Conservation (phyloP, 2,329 filamentous ascomycete species). For the Trichoderma sp. region DNA sequence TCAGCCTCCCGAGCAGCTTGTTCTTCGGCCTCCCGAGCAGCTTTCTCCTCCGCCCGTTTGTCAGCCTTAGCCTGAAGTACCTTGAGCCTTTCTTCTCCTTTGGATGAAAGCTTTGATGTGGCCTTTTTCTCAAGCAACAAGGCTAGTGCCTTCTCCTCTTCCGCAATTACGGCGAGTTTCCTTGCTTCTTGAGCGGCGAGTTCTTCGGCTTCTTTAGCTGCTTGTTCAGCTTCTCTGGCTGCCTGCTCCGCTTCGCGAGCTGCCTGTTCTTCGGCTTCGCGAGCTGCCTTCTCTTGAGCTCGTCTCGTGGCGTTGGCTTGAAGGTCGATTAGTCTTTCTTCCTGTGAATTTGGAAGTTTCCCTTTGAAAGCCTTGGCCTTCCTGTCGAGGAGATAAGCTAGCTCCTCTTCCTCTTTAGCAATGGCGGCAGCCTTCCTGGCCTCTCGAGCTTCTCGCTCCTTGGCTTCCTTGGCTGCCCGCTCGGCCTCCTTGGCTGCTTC, state of each 20-base stretch:
- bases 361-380: constrained; percentile 49
- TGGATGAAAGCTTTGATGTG: constrained; percentile 33
- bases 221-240: constrained; percentile 28
- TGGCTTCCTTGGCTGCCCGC: constrained; percentile 41
- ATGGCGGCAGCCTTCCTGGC: constrained; percentile 24
- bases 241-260: constrained; percentile 31
- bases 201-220: constrained; percentile 20
- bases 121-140: constrained; percentile 50
- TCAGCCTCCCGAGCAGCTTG: constrained; percentile 28
- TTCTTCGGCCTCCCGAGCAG: constrained; percentile 31
- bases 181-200: constrained; percentile 1
- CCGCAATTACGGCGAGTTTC: constrained; percentile 25
- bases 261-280: constrained; percentile 37
- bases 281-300: constrained; percentile 38
- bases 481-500: constrained; percentile 37
- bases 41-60: constrained; percentile 21
- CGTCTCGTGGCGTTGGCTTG: constrained; percentile 38
- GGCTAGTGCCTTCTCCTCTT: constrained; percentile 43
- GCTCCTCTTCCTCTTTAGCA: constrained; percentile 40
- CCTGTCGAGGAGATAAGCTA: constrained; percentile 47
- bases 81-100: background rate
- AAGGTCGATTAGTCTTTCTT: constrained; percentile 46
- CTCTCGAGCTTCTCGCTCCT: constrained; percentile 31
- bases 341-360: constrained; percentile 46
- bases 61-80: background rate